A percentile compares a stretch with the other conserved stretches of the same genome.
Conservation (phyloP, 208 protist species). For the Leishmania guyanensis region DNA sequence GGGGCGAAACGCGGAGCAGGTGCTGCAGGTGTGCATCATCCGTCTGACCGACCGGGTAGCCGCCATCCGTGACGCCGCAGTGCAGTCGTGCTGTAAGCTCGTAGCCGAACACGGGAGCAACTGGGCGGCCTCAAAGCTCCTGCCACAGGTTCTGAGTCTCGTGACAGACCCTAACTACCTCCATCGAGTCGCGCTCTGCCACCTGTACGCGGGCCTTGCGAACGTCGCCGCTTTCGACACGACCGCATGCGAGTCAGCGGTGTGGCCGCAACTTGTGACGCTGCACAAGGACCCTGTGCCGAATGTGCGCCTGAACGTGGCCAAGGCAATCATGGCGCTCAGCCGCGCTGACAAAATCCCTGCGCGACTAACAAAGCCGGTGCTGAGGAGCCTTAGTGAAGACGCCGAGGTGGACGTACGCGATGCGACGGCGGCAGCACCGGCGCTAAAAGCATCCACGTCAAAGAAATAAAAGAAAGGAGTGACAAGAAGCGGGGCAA, state of each 20-base stretch:
- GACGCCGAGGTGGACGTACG: constrained; percentile 74
- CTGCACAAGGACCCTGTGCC: constrained; percentile 71
- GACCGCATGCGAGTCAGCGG: constrained; percentile 41
- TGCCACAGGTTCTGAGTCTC: constrained; percentile 68
- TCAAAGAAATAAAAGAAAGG: constrained; percentile 20
- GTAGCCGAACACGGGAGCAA: constrained; percentile 61
- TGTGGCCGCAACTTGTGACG: constrained; percentile 70
- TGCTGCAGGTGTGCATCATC: constrained; percentile 81
- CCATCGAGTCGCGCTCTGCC: constrained; percentile 74
- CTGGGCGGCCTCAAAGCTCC: constrained; percentile 66
- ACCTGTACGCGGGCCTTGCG: constrained; percentile 72
- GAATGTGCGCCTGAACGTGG: constrained; percentile 85
- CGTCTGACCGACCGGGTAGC: constrained; percentile 84
- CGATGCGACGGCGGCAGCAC: constrained; percentile 40
- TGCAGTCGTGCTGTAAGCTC: constrained; percentile 82
- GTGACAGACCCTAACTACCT: constrained; percentile 73
- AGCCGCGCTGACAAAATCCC: constrained; percentile 49
- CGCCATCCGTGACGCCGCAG: constrained; percentile 81
- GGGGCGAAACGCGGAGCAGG: constrained; percentile 66
- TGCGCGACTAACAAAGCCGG: constrained; percentile 44
- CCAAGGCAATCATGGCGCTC: constrained; percentile 63
- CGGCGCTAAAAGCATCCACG: constrained; percentile 14
- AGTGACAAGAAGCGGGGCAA: background rate
- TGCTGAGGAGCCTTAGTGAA: constrained; percentile 59
- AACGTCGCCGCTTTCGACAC: constrained; percentile 55